Evolutionary conservation across 2,329 filamentous ascomycete species (phyloP).

Genomic region (Akanthomyces muscarius): DNA sequence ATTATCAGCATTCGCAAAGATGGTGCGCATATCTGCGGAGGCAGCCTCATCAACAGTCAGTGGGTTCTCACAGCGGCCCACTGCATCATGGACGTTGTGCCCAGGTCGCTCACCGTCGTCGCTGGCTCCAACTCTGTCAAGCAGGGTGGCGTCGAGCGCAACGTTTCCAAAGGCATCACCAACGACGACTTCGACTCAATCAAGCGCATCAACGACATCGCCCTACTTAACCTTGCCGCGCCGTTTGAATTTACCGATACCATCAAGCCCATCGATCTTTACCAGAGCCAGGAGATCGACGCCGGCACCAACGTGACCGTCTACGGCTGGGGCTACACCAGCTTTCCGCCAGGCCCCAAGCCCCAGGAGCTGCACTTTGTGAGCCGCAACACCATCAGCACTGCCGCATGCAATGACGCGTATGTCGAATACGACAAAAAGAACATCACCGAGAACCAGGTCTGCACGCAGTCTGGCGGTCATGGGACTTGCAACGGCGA

Average conservation of each 20-base stretch:
- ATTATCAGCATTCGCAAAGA: constrained; percentile 8
- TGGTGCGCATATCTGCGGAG: constrained; percentile 4
- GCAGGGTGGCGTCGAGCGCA: background rate
- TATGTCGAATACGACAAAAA: background rate
- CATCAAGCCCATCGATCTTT: background rate
- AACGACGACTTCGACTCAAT: constrained; percentile 1
- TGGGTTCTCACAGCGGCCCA: constrained; percentile 6
- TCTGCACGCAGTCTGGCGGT: background rate
- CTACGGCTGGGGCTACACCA: constrained; percentile 15
- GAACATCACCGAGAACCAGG: background rate
- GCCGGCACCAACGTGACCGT: constrained; percentile 12
- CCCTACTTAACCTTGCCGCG: background rate
- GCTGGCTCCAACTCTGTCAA: constrained; percentile 3
- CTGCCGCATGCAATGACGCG: background rate
- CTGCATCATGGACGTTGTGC: background rate
- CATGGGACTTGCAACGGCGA: constrained; percentile 6
- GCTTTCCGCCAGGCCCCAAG: background rate
- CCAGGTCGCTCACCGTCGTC: background rate
- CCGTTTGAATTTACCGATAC: background rate
- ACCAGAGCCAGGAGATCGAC: background rate
- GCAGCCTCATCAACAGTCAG: background rate
- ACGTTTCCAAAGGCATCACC: background rate
- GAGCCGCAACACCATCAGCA: background rate
- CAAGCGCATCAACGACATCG: constrained; percentile 2
- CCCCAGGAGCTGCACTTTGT: background rate